Conservation (phyloP, 2,329 filamentous ascomycete genomes). For the Beauveria australis region DNA sequence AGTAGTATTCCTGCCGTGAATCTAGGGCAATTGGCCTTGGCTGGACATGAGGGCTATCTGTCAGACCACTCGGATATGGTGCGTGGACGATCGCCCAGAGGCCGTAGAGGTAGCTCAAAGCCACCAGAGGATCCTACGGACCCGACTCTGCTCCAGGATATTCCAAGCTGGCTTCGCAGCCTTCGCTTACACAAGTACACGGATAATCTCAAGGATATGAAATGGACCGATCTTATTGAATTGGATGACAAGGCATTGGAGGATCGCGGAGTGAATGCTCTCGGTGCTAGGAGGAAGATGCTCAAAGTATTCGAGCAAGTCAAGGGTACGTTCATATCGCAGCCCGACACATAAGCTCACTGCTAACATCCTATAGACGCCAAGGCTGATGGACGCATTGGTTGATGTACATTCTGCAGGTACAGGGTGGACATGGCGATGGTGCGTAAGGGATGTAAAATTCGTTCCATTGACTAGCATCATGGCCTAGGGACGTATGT, state of each 20-base stretch:
- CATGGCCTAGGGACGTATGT: not conserved
- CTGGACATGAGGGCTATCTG: slow-evolving; percentile 73
- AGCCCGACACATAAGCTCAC: not conserved
- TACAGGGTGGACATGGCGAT: not conserved
- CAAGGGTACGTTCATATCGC: slow-evolving; percentile 46
- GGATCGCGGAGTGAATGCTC: slow-evolving; percentile 85
- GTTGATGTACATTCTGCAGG: slow-evolving; percentile 7
- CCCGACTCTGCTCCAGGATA: slow-evolving; percentile 80
- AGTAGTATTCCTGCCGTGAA: slow-evolving; percentile 64
- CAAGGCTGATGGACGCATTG: slow-evolving; percentile 9
- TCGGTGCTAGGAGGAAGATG: slow-evolving; percentile 95
- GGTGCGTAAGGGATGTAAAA: not conserved
- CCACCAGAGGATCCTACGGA: slow-evolving; percentile 97
- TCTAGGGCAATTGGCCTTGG: slow-evolving; percentile 62
- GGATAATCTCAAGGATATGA: slow-evolving; percentile 93
- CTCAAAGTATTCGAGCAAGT: slow-evolving; percentile 98
- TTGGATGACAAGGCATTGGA: slow-evolving; percentile 90
- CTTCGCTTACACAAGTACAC: slow-evolving; percentile 97
- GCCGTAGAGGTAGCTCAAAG: slow-evolving; percentile 89
- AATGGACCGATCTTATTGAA: slow-evolving; percentile 88
- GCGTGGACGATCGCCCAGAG: slow-evolving; percentile 84
- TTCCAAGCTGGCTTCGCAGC: slow-evolving; percentile 91
- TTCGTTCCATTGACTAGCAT: not conserved
- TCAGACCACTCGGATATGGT: slow-evolving; percentile 90
- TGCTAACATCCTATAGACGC: slow-evolving; percentile 1